phyloP scores from a whole-genome alignment of 129 eudicot genomes.

The Flaveria robusta region DNA sequence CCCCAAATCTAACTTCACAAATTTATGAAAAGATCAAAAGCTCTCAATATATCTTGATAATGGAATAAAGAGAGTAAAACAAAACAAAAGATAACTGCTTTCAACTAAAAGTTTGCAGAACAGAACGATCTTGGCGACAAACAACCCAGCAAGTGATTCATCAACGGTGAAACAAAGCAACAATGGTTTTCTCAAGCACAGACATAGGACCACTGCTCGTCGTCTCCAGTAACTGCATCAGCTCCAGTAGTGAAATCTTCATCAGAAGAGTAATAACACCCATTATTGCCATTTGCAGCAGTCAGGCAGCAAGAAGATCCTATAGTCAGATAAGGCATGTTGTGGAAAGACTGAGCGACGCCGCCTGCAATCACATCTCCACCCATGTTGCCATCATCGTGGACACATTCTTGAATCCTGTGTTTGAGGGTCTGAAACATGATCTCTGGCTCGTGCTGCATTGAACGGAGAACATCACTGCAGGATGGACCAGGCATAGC shows the following conservation, averaged over 20 bases:
- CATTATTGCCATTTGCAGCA: conserved; percentile 49
- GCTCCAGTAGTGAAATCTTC: conserved; percentile 46
- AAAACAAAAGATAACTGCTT: conserved; percentile 29
- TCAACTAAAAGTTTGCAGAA: background rate
- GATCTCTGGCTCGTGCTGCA: conserved; percentile 94
- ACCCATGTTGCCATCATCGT: conserved; percentile 40
- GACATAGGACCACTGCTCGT: conserved; percentile 77
- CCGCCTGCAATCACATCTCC: conserved; percentile 47
- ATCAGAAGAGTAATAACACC: conserved; percentile 56
- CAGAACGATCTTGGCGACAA: conserved; percentile 36
- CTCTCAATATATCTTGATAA: conserved; percentile 41
- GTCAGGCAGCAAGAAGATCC: conserved; percentile 54
- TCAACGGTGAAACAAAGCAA: background rate
- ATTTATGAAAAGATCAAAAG: conserved; percentile 22
- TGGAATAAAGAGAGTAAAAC: conserved; percentile 28
- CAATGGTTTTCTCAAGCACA: conserved; percentile 49
- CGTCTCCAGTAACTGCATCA: conserved; percentile 56
- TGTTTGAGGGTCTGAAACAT: conserved; percentile 90
- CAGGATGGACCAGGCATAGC: conserved; percentile 80
- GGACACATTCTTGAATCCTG: conserved; percentile 64
- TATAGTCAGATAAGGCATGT: conserved; percentile 74
- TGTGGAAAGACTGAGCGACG: conserved; percentile 67
- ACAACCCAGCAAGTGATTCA: conserved; percentile 17
- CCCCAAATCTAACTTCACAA: conserved; percentile 27
- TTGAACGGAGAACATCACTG: conserved; percentile 77